A percentile compares a stretch with the other conserved stretches of the same genome.
Conservation (phyloP, 2,329 filamentous ascomycete genomes). For the Mollisiaceae sp. region DNA sequence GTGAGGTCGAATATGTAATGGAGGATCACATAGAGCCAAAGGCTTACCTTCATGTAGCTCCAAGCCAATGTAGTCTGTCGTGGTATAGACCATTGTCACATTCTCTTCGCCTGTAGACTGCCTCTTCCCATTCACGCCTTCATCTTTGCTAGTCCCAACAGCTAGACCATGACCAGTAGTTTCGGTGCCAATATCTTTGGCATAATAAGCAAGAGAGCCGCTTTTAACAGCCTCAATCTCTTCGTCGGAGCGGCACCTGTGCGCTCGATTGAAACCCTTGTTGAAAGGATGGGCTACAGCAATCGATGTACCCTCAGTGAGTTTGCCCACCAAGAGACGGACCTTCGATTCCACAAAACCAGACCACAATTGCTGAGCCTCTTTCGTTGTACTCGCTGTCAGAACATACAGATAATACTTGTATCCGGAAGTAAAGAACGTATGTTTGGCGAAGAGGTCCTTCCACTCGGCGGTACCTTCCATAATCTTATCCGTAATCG, state of each 20-base stretch:
- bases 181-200: constrained; percentile 42
- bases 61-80: constrained; percentile 92
- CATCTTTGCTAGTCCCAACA: constrained; percentile 47
- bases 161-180: constrained; percentile 48
- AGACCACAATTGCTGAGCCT: constrained; percentile 85
- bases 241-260: constrained; percentile 67
- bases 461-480: constrained; percentile 79
- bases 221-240: constrained; percentile 66
- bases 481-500: constrained; percentile 82
- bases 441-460: constrained; percentile 86
- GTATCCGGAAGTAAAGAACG: constrained; percentile 91
- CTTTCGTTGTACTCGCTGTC: constrained; percentile 80
- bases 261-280: constrained; percentile 86
- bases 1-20: constrained; percentile 1
- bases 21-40: constrained; percentile 3
- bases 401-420: constrained; percentile 95
- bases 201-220: constrained; percentile 65
- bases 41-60: constrained; percentile 74
- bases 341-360: constrained; percentile 95
- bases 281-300: constrained; percentile 88
- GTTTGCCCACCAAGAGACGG: constrained; percentile 78
- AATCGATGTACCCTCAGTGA: constrained; percentile 82
- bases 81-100: constrained; percentile 70
- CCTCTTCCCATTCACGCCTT: constrained; percentile 46
- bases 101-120: constrained; percentile 43